Percentiles rank a stretch among this genome's conserved stretches.
These are phyloP conservation scores for Dichomitus squalens DNA, from an alignment of 1,284 basidiomycete species.

Conservation along the genomic window DNA sequence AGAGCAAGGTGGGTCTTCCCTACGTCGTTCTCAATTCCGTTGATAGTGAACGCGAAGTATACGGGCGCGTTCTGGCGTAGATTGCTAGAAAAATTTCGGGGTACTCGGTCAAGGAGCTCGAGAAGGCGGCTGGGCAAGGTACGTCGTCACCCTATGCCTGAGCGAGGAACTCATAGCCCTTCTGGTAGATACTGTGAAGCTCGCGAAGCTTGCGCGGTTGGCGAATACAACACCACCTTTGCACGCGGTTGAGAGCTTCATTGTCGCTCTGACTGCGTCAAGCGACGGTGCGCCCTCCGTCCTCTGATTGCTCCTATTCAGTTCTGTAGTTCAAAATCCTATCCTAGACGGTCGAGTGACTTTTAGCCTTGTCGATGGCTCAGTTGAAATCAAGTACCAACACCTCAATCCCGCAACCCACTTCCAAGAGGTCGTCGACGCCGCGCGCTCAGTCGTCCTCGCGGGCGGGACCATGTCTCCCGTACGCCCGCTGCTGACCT, in stretches of 20 bases:
- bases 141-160: not conserved
- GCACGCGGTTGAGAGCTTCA: conserved; percentile 84
- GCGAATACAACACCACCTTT: conserved; percentile 67
- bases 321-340: not conserved
- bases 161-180: not conserved
- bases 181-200: conserved; percentile 30
- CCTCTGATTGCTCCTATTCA: conserved; percentile 23
- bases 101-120: conserved; percentile 72
- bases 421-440: conserved; percentile 82
- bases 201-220: conserved; percentile 36
- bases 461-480: conserved; percentile 99
- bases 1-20: conserved; percentile 71
- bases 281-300: conserved; percentile 72
- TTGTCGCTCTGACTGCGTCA: conserved; percentile 80
- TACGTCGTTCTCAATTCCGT: not conserved
- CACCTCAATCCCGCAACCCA: conserved; percentile 92
- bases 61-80: conserved; percentile 34
- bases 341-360: conserved; percentile 76
- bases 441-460: conserved; percentile 82
- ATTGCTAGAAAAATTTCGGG: conserved; percentile 77
- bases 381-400: conserved; percentile 85
- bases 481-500: conserved; percentile 41
- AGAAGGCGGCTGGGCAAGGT: conserved; percentile 49
- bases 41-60: not conserved
- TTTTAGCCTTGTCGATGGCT: conserved; percentile 49